Evolutionary conservation across 2,329 filamentous ascomycete species (phyloP), one percentile per base, ranked within the genome.

Genomic region (Tolypocladium tundrense): DNA sequence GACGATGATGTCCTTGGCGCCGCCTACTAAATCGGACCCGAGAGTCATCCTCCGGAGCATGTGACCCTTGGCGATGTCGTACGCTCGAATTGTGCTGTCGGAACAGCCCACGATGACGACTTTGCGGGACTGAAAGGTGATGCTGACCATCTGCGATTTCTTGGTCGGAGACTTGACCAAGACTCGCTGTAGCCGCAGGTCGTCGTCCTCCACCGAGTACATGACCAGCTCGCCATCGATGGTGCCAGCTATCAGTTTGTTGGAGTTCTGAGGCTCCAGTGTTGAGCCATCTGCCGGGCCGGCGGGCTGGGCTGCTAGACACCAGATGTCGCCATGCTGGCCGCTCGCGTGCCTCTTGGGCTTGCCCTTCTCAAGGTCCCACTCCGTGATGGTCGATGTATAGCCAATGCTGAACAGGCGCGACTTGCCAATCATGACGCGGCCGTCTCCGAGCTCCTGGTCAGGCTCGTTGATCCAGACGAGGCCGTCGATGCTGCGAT

Each of bases 251-350:
- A 96, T 88, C 45, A 99, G 80, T 68, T 90, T 88, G 71, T 72
- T 75, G 42, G 73, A 71, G 57, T 66, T 67, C 55, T 73, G 68
- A 75, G 76, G 55, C 27, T 70, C 70, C 14, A 57, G 43, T 4
- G 59, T 59, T 27, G 65, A 31, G 14, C 61, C 62, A 24, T 59
- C 58, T 11, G 58, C 37, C 8, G 58, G 39, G n/a, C 57, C 62
- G 3, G 61, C 77, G 3, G 93, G 94, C 73, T 97, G 93, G 16
- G 88, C 89, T 59, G 90, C 90, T 66, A 99, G 83, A 74, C 93
- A 97, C 94, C 94, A 99, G 61, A 97, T 93, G 68, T 97, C 92
- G 63, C 91, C 92, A 72, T 96, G 91, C 72, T 95, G 95, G 52
- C 93, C 94, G 66, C 89, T 91, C 21, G 90, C 91, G 72, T 95